Evolutionary conservation across 2,329 filamentous ascomycete species (phyloP).

Genomic region (Colletotrichum trifolii): DNA sequence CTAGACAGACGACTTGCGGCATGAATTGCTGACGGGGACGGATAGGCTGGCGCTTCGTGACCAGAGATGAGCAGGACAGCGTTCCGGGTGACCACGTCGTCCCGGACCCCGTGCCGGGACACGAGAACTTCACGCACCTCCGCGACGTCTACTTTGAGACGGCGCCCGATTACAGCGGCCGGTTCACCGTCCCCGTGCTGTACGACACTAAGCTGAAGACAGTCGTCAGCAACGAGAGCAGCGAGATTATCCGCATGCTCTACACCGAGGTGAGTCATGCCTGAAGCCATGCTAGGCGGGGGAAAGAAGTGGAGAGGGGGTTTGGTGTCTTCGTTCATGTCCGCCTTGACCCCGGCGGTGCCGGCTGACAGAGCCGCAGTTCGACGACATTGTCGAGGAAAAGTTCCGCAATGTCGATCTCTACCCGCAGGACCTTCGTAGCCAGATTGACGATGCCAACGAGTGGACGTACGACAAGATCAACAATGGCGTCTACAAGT

Average conservation of each 20-base stretch:
- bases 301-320: no score
- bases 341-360: background rate
- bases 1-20: no score
- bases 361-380: conserved; percentile 51
- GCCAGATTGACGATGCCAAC: conserved; percentile 80
- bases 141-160: conserved; percentile 83
- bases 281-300: no score
- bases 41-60: conserved; percentile 85
- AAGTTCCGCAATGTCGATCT: conserved; percentile 71
- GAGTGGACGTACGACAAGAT: conserved; percentile 82
- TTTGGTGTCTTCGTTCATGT: background rate
- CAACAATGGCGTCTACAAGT: conserved; percentile 79
- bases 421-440: conserved; percentile 72
- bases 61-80: conserved; percentile 63
- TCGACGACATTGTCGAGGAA: conserved; percentile 75
- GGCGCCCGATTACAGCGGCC: conserved; percentile 77
- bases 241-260: conserved; percentile 93
- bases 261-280: conserved; percentile 65
- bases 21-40: background rate
- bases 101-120: conserved; percentile 76
- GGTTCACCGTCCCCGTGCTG: conserved; percentile 89
- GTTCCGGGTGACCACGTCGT: conserved; percentile 70
- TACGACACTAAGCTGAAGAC: conserved; percentile 80
- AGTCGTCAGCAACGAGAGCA: conserved; percentile 93
- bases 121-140: conserved; percentile 75